Evolutionary conservation across 176 grass and related monocot species (phyloP).

Genomic region (barley (Hordeum vulgare)): MorexV3_pseudomolecules_assembly NC_058518.1:426707953-426708452

Average conservation of each 20-base stretch:
- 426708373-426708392: constrained; percentile 25
- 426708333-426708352: not conserved
- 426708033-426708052: not conserved
- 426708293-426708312: too few species aligned
- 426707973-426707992: constrained; percentile 71
- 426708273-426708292: too few species aligned
- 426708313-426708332: too few species aligned
- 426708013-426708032: not conserved
- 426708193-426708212: not conserved
- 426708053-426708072: not conserved
- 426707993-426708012: not conserved
- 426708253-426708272: too few species aligned
- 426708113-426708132: not conserved
- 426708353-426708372: constrained; percentile 1
- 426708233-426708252: too few species aligned
- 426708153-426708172: not conserved
- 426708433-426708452: constrained; percentile 99
- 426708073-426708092: not conserved
- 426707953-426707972: constrained; percentile 93
- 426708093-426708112: not conserved
- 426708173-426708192: not conserved
- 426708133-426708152: not conserved
- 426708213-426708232: not conserved
- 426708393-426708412: constrained; percentile 93
- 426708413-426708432: constrained; percentile 92